Conservation (phyloP, 2,329 filamentous ascomycete species). For the Rhinocladiella mackenziei region DNA sequence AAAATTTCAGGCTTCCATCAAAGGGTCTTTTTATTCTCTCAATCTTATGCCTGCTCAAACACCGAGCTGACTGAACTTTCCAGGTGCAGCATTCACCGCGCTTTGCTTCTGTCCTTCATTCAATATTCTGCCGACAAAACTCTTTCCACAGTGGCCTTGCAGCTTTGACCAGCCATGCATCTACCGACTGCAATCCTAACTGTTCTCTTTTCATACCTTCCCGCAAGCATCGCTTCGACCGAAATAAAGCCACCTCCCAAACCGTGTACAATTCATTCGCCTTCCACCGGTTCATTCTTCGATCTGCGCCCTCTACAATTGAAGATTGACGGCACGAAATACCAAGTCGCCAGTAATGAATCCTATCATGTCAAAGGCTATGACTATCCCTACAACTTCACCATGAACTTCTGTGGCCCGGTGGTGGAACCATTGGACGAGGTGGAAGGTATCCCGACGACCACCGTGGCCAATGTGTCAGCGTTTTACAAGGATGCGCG, state of each 20-base stretch:
- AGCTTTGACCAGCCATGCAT: constrained; percentile 17
- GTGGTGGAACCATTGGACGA: constrained; percentile 46
- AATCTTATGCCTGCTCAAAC: too few species aligned
- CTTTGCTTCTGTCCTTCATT: background rate
- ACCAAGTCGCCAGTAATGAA: constrained; percentile 40
- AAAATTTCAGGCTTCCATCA: too few species aligned
- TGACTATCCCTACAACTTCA: constrained; percentile 50
- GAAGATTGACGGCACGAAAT: constrained; percentile 40
- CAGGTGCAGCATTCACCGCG: background rate
- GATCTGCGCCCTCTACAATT: constrained; percentile 54
- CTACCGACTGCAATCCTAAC: constrained; percentile 27
- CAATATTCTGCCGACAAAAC: background rate
- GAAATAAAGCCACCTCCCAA: constrained; percentile 44
- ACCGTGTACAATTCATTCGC: constrained; percentile 60
- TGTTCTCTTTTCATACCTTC: constrained; percentile 35
- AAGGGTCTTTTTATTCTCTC: too few species aligned
- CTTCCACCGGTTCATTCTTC: constrained; percentile 59
- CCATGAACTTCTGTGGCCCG: constrained; percentile 49
- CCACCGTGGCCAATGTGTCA: constrained; percentile 46
- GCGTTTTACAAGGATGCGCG: constrained; percentile 43
- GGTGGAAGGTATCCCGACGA: constrained; percentile 44
- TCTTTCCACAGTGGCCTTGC: too few species aligned
- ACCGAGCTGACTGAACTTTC: background rate
- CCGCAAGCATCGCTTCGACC: constrained; percentile 34
- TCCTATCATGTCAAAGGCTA: constrained; percentile 50